Percentiles rank a stretch among this genome's conserved stretches.
phyloP scores from a whole-genome alignment of 495 filamentous ascomycete species.

The Talaromyces liani region DNA sequence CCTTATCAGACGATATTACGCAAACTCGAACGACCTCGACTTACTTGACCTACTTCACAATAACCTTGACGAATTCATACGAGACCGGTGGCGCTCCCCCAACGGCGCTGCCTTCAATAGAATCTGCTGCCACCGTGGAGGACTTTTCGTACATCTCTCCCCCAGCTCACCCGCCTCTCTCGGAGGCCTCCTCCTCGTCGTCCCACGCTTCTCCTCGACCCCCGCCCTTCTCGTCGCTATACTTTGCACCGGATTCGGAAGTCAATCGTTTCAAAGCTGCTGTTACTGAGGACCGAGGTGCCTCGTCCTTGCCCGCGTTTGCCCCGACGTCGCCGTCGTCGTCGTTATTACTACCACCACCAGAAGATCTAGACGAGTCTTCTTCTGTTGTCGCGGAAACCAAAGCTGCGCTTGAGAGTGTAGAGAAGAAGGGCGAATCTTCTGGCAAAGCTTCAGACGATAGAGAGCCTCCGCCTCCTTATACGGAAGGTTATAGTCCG shows the following conservation, averaged over 20 bases:
- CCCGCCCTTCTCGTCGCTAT: conserved; percentile 59
- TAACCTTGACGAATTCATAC: conserved; percentile 65
- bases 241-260: conserved; percentile 35
- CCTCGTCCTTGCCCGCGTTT: conserved; percentile 55
- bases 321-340: conserved; percentile 25
- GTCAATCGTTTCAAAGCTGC: conserved; percentile 43
- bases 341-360: neutral
- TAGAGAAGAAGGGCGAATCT: conserved; percentile 68
- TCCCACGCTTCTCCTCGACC: conserved; percentile 43
- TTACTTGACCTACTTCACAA: conserved; percentile 3
- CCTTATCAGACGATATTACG: neutral
- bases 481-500: conserved; percentile 88
- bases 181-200: conserved; percentile 51
- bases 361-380: neutral
- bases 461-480: conserved; percentile 88
- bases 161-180: conserved; percentile 53
- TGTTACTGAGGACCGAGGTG: conserved; percentile 46
- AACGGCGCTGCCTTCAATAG: conserved; percentile 51
- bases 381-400: conserved; percentile 64
- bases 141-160: conserved; percentile 47
- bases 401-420: conserved; percentile 67
- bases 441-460: conserved; percentile 68
- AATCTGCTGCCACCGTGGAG: conserved; percentile 38
- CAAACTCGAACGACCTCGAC: neutral
- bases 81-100: conserved; percentile 55